Evolutionary conservation across 306 rosid genomes (phyloP), one percentile per base, ranked within the genome.

Genomic region (Quercus ilex): DNA sequence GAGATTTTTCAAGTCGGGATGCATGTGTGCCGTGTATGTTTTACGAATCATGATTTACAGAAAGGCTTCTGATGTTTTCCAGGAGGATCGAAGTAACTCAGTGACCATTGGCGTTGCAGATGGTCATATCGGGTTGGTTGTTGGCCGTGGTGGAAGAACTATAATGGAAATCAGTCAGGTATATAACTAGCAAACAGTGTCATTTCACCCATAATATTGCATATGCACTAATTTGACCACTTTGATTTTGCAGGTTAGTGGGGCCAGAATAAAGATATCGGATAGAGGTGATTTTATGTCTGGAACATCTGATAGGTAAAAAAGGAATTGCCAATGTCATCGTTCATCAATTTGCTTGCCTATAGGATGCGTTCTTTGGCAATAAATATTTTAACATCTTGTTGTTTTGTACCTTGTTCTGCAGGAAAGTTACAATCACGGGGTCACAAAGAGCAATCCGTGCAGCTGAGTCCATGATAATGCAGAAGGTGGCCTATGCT

Each of bases 201-300:
- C 74, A n/a, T 35, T 21, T 52, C 55, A 64, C 33, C 65, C 33
- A 33, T 21, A 73, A 55, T 79, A 77, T 80, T n/a, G 59, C 74
- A 74, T 17, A 5, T 25, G 30, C 25, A 38, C 77, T 79, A 74
- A 69, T 55, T 55, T 55, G 59, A 77, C 53, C 72, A 70, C 83
- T 72, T 80, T 63, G 25, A 57, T 77, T 80, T 80, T 83, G 83
- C 93, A 96, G 99, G 82, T 70, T 28, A 96, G 94, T 77, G 99
- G 99, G 30, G 99, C 99, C 73, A 96, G 92, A 93, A 93, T 96
- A 88, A 96, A 93, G 92, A 96, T 96, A 85, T 96, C 99, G 26
- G 98, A 96, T 79, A 88, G 99, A 81, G 99, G 97, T 3, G 99
- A 96, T 85, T 96, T 90, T 89, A 87, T 96, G 86, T 85, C 98